Evolutionary conservation across 768 basidiomycete species (phyloP), one percentile per base, ranked within the genome.

Genomic region (Daedaleopsis sinensis): DNA sequence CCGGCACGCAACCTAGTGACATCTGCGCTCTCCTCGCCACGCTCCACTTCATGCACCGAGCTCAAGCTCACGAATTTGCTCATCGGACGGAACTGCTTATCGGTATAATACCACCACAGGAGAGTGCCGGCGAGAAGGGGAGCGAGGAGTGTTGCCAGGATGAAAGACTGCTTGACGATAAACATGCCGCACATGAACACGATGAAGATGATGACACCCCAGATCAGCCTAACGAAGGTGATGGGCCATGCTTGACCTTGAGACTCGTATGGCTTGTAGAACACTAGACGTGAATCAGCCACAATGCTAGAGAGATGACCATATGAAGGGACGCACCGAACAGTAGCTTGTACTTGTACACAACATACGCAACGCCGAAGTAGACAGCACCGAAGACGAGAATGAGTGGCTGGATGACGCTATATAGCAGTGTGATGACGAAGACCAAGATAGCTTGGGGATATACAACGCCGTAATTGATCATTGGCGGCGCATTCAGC

Each of bases 181-280:
- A 99, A 98, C 66, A 97, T 90, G 50, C 96, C 96, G 48, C 89
- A 93, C 97, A 98, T 98, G 81, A 98, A 97, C 48, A 95, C 72
- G 58, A 96, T 87, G 81, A 96, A 98, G 56, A 96, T 92, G 71
- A 96, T 71, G 58, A 98, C 84, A 48, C 93, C 96, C 90, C 93
- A 93, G 36, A 96, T 89, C 43, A 97, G 85, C 8, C 96, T 91
- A 27, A 87, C 83, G 73, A 96, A 98, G 0, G 97, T 96, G 66
- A 98, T 87, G 0, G 94, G 94, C 96, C 97, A 98, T 1, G 96
- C 97, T 77, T 98, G 95, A 2, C 97, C 97, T 67, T 91, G 91
- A 2, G 92, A 94, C 76, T 98, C 96, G 74, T 98, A 98, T 0
- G 97, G 96, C 70, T 98, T 98, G 79, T 97, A 97, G 79, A 96